These are phyloP conservation scores for Colletotrichum sidae DNA, from an alignment of 2,329 filamentous ascomycete genomes.

Conservation along the genomic window DNA sequence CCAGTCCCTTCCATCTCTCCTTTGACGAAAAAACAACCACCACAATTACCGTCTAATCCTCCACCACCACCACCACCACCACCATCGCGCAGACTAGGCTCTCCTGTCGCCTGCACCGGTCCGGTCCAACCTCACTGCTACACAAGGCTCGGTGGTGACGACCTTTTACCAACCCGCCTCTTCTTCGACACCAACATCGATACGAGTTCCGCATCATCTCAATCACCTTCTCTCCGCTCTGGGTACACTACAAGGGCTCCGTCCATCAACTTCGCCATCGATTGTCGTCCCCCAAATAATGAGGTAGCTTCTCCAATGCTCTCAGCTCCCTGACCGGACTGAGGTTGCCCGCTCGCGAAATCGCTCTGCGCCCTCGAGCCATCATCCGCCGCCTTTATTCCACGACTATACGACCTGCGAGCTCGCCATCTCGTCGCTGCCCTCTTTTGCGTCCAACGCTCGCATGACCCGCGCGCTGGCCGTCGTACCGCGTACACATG, in stretches of 20 bases:
- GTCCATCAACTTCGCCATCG: constrained; percentile 15
- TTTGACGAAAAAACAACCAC: constrained; percentile 35
- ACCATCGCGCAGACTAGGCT: constrained; percentile 6
- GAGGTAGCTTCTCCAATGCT: constrained; percentile 66
- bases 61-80: neutral
- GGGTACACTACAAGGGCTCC: constrained; percentile 9
- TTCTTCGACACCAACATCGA: constrained; percentile 2
- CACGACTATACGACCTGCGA: neutral
- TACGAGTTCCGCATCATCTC: constrained; percentile 5
- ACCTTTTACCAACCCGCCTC: constrained; percentile 22
- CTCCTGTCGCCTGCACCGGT: constrained; percentile 20
- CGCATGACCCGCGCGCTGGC: constrained; percentile 36
- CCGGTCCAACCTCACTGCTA: constrained; percentile 34
- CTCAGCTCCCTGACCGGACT: constrained; percentile 73
- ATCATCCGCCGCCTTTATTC: constrained; percentile 29
- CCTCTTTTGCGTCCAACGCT: constrained; percentile 28
- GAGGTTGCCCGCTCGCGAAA: constrained; percentile 48
- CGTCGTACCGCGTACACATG: constrained; percentile 49
- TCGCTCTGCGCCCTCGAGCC: constrained; percentile 31
- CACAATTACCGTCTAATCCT: neutral
- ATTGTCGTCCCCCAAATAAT: constrained; percentile 56
- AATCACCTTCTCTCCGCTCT: constrained; percentile 7
- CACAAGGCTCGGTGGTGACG: constrained; percentile 27
- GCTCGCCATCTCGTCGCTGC: constrained; percentile 3
- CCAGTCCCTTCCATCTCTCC: constrained; percentile 3